These are phyloP conservation scores for Xylaria sp. DNA, from an alignment of 2,329 filamentous ascomycete genomes.

Conservation along the genomic window DNA sequence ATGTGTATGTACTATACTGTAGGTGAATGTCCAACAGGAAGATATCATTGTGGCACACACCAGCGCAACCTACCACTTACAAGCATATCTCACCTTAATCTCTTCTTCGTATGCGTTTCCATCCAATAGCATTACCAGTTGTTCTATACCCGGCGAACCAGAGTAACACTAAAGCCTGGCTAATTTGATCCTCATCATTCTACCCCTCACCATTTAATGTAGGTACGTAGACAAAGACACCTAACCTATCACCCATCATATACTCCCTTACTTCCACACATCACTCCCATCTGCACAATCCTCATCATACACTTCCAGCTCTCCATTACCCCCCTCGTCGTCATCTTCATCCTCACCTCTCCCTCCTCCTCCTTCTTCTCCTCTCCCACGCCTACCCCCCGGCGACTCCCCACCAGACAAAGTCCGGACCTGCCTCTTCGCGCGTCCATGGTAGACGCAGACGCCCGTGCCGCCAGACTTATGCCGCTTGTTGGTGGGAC, in stretches of 20 bases:
- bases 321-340: constrained; percentile 36
- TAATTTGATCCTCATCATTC: too few species aligned
- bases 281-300: constrained; percentile 24
- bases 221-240: background rate
- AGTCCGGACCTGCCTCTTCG: constrained; percentile 34
- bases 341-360: constrained; percentile 37
- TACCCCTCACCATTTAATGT: too few species aligned
- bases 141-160: too few species aligned
- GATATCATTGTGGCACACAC: too few species aligned
- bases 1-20: background rate
- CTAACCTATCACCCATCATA: background rate
- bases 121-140: background rate
- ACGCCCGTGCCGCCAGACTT: constrained; percentile 59
- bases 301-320: constrained; percentile 17
- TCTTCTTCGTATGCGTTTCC: too few species aligned
- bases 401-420: background rate
- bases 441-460: constrained; percentile 63
- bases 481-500: constrained; percentile 60
- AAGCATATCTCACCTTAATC: too few species aligned
- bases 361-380: too few species aligned
- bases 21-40: background rate
- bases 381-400: background rate
- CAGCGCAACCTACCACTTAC: too few species aligned
- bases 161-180: too few species aligned
- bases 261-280: constrained; percentile 30